Evolutionary conservation across 306 rosid genomes (phyloP), one percentile per base, ranked within the genome.

Genomic region (Trifolium dubium): DNA sequence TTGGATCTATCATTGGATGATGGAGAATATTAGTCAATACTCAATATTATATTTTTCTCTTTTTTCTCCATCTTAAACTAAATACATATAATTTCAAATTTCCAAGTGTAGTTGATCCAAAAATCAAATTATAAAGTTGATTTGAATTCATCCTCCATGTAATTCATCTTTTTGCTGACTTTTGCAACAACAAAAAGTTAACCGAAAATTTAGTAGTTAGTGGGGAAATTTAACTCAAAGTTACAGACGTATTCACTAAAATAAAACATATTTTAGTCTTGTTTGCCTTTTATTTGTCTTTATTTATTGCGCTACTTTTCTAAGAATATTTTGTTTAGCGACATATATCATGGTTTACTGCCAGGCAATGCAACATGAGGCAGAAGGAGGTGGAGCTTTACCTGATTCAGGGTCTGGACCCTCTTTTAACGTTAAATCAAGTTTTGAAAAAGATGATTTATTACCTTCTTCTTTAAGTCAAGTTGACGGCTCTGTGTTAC

Each of bases 391-490:
- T 64, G 81, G 39, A 41, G 59, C 71, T 66, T 73, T 77, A 62
- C 71, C 83, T 53, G 76, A 80, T 77, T 81, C 80, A 74, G 82
- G 58, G 64, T 76, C 76, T 69, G 85, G 77, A 82, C 69, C 78
- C 66, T 50, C 14, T 69, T 54, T 29, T 64, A 67, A 75, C 64
- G 72, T 43, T 67, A 8, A 69, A 56, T 84, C 83, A 10, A 79
- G 69, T 68, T 82, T 81, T 71, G 86, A 79, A 72, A 77, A 79
- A 58, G 72, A 84, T 69, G 91, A 93, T 82, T 59, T 91, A 46
- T 83, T 91, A 83, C 98, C 98, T 75, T 82, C 86, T 47, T 93
- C 97, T 71, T 83, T 91, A 62, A 94, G 96, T 77, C 98, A 94
- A 89, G 84, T 91, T 50, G 98, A 91, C 78, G 62, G 81, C 53